Evolutionary conservation across 257 asterid genomes (phyloP).

Genomic region (Gentiana straminea): DNA sequence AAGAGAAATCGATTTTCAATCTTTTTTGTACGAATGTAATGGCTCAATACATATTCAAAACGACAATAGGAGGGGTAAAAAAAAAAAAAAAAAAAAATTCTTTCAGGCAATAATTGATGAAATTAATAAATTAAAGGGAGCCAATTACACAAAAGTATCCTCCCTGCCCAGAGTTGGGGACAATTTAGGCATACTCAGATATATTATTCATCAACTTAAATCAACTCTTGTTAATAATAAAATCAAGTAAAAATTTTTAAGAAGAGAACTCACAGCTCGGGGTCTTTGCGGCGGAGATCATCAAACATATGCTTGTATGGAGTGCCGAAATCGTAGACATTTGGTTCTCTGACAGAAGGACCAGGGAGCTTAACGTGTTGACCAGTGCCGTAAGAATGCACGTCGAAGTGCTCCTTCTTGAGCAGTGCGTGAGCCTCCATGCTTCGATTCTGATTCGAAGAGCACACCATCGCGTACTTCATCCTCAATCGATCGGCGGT

Average conservation of each 20-base stretch:
- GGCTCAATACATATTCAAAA: no score
- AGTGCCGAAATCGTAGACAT: conserved; percentile 94
- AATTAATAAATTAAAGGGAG: no score
- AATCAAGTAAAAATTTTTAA: neutral
- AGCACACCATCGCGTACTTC: conserved; percentile 96
- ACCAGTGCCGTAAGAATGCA: conserved; percentile 93
- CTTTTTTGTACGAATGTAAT: no score
- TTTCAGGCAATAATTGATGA: neutral
- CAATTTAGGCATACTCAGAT: no score
- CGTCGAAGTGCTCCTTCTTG: conserved; percentile 84
- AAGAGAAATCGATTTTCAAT: no score
- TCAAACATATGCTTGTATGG: conserved; percentile 94
- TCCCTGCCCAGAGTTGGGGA: no score
- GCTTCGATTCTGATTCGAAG: conserved; percentile 97
- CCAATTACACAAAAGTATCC: no score
- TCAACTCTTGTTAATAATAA: neutral
- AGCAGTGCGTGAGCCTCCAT: conserved; percentile 91
- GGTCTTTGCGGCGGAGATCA: conserved; percentile 95
- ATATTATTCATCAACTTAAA: neutral
- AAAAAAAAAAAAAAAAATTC: neutral
- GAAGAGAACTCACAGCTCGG: conserved; percentile 46
- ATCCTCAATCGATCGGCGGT: conserved; percentile 9
- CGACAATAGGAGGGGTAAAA: no score
- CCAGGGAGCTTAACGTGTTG: conserved; percentile 99
- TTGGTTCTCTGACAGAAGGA: conserved; percentile 94